Evolutionary conservation across 2,329 filamentous ascomycete species (phyloP), one percentile per base, ranked within the genome.

Genomic region (Fusarium scirpi): DNA sequence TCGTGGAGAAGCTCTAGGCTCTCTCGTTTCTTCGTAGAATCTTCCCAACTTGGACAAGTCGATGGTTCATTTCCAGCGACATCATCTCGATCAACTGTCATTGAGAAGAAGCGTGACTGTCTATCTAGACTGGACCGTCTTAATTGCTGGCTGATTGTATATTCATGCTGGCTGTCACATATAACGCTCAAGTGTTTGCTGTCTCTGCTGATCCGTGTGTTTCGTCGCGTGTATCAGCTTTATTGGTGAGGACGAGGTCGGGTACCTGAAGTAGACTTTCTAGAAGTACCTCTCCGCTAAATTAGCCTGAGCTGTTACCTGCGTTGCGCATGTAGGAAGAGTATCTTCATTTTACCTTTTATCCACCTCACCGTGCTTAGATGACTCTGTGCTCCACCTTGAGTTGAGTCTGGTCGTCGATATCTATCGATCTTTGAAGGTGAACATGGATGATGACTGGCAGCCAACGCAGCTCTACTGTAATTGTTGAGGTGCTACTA

Each of bases 21-120:
- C 61, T 45, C 59, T 66, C 57, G 59, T 63, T 72, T 63, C 60
- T 70, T 62, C 60, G 32, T 53, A 24, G 55, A 72, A 64, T 49
- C 57, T 65, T 71, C 71, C 65, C 64, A 72, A 66, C 62, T 54
- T 32, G 61, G 67, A 56, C 47, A 58, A 58, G 60, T 62, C 59
- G 45, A 57, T 58, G 22, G 25, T 30, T 75, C 73, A 75, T 75
- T 74, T 75, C 73, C 73, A 76, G 71, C 65, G 62, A 73, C 73
- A 74, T 74, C 72, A 70, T 67, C 32, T 54, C 63, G 52, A 54
- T 44, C 52, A 40, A 32, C 34, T 18, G 34, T 38, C 34, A 30
- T 30, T 30, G 34, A 38, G 34, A 38, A 38, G 34, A 38, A 38
- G 16, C 34, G 34, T 38, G 18, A 38, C 10, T 38, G 1, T 38